Percentiles rank a stretch among this genome's conserved stretches.
These are phyloP conservation scores for Barnettozyma salicaria DNA, from an alignment of 805 yeast genomes.

Conservation along the genomic window DNA sequence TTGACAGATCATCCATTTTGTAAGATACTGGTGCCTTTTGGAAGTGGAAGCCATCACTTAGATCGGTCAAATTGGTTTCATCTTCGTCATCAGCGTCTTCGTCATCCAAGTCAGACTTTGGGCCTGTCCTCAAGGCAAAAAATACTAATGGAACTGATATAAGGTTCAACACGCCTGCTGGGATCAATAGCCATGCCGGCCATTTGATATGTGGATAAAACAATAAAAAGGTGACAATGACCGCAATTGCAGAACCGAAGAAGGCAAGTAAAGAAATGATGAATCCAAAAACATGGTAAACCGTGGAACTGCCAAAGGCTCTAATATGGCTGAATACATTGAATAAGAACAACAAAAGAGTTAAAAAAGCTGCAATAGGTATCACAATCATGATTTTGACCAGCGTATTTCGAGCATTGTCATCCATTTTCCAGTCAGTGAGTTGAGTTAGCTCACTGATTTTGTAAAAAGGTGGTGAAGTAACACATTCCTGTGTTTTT, in stretches of 20 bases:
- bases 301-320: slow-evolving; percentile 22
- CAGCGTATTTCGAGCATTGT: slow-evolving; percentile 42
- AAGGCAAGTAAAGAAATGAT: slow-evolving; percentile 45
- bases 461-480: slow-evolving; percentile 37
- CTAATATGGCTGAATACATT: slow-evolving; percentile 31
- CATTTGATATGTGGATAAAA: slow-evolving; percentile 63
- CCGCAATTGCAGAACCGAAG: slow-evolving; percentile 45
- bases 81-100: slow-evolving; percentile 9
- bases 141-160: slow-evolving; percentile 45
- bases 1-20: slow-evolving; percentile 12
- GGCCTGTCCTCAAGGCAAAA: slow-evolving; percentile 28
- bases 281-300: slow-evolving; percentile 38
- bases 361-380: slow-evolving; percentile 64
- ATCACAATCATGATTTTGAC: slow-evolving; percentile 50
- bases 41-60: slow-evolving; percentile 22
- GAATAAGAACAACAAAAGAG: slow-evolving; percentile 39
- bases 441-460: slow-evolving; percentile 28
- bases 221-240: slow-evolving; percentile 48
- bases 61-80: slow-evolving; percentile 20
- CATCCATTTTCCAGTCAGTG: slow-evolving; percentile 44
- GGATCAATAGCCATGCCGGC: slow-evolving; percentile 70
- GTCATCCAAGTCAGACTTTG: slow-evolving; percentile 14
- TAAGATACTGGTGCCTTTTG: slow-evolving; percentile 12
- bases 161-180: slow-evolving; percentile 54
- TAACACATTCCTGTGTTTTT: slow-evolving; percentile 32